phyloP scores from a whole-genome alignment of 768 basidiomycete species.

The Epithele typhae region DNA sequence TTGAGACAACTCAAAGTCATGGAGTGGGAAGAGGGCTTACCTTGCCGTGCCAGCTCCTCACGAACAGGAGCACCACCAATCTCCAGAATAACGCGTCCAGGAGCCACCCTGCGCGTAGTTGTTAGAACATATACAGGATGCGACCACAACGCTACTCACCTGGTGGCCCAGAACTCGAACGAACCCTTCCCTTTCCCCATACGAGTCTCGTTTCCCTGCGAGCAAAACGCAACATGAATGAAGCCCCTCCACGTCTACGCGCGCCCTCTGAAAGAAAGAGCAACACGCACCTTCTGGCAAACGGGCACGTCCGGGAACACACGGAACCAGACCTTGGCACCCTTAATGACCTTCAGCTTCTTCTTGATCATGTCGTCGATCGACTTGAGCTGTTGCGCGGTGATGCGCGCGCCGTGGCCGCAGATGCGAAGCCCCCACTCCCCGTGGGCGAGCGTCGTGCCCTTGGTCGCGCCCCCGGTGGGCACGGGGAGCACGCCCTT shows the following conservation, averaged over 20 bases:
- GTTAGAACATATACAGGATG: not conserved
- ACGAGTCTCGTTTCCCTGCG: slow-evolving; percentile 92
- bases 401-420: slow-evolving; percentile 73
- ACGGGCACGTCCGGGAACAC: slow-evolving; percentile 98
- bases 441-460: slow-evolving; percentile 88
- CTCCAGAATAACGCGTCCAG: slow-evolving; percentile 89
- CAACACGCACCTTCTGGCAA: slow-evolving; percentile 79
- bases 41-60: slow-evolving; percentile 89
- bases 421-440: slow-evolving; percentile 91
- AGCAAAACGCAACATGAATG: not conserved
- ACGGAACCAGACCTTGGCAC: slow-evolving; percentile 78
- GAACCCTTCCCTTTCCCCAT: slow-evolving; percentile 99
- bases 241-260: too few species aligned
- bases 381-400: slow-evolving; percentile 84
- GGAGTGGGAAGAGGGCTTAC: slow-evolving; percentile 47
- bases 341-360: slow-evolving; percentile 87
- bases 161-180: slow-evolving; percentile 96
- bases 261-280: not conserved
- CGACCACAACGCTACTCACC: slow-evolving; percentile 48
- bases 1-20: not conserved
- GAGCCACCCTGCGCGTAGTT: slow-evolving; percentile 57
- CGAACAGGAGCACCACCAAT: slow-evolving; percentile 87
- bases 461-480: slow-evolving; percentile 86
- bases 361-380: slow-evolving; percentile 86
- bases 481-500: slow-evolving; percentile 87